Conservation (phyloP, 108 stramenopile genomes). For the Cylindrotheca fusiformis region DNA sequence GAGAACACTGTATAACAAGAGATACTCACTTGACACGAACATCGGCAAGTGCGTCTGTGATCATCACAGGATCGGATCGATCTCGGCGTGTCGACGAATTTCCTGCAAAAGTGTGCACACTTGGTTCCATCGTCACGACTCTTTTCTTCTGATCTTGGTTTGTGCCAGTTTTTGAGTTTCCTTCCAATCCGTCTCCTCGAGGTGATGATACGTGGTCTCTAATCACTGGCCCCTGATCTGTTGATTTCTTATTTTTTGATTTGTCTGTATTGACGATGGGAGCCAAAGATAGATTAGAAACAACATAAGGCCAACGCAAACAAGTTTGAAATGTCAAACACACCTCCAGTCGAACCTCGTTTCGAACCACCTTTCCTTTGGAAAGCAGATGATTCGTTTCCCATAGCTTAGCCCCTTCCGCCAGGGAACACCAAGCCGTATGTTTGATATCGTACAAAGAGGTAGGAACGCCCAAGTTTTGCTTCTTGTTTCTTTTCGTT, state of each 20-base stretch:
- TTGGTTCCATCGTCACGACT: slow-evolving; percentile 20
- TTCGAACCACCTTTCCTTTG: background rate
- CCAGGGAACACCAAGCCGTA: background rate
- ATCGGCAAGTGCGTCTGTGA: slow-evolving; percentile 79
- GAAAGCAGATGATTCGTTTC: background rate
- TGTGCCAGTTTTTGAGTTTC: background rate
- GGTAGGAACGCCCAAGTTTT: too few species aligned
- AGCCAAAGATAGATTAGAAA: background rate
- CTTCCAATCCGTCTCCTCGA: background rate
- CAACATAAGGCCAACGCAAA: background rate
- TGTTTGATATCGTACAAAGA: background rate
- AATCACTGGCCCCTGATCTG: background rate
- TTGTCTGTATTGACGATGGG: background rate
- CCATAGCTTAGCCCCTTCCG: background rate
- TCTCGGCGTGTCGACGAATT: slow-evolving; percentile 3
- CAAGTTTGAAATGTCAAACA: background rate
- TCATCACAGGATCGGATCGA: slow-evolving; percentile 56
- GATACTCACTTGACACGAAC: slow-evolving; percentile 57
- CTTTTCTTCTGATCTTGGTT: slow-evolving; percentile 3
- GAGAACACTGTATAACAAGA: background rate
- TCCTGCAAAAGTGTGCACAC: slow-evolving; percentile 26
- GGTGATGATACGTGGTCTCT: background rate
- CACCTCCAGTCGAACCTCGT: background rate
- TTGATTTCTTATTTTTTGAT: background rate
- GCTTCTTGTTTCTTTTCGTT: too few species aligned